Evolutionary conservation across 1,284 basidiomycete genomes (phyloP).

Genomic region (Naganishia sp.): DNA sequence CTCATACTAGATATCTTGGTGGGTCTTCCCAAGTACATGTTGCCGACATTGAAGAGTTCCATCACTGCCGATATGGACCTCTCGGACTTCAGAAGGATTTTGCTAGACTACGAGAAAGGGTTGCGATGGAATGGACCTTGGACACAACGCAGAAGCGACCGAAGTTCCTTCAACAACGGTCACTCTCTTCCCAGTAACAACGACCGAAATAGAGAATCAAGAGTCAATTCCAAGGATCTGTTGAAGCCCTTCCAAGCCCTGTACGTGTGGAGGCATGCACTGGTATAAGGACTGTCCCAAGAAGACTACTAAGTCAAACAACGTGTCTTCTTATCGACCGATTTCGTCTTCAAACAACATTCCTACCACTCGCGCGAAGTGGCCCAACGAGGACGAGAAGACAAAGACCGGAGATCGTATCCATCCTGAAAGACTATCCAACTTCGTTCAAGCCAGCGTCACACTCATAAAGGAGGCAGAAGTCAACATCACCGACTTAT

Average conservation of each 20-base stretch:
- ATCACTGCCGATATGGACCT: slow-evolving; percentile 14
- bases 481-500: not conserved
- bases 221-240: not conserved
- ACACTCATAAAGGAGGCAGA: not conserved
- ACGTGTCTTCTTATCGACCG: not conserved
- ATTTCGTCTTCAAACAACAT: not conserved
- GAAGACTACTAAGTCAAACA: slow-evolving; percentile 4
- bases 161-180: not conserved
- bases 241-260: not conserved
- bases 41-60: slow-evolving; percentile 3
- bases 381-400: not conserved
- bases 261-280: slow-evolving; percentile 10
- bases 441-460: not conserved
- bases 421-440: not conserved
- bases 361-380: not conserved
- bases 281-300: slow-evolving; percentile 13
- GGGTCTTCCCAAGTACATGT: not conserved
- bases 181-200: too few species aligned
- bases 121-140: slow-evolving; percentile 7
- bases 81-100: slow-evolving; percentile 3
- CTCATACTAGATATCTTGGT: not conserved
- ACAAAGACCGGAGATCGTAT: too few species aligned
- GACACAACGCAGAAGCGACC: not conserved
- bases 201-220: too few species aligned
- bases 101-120: slow-evolving; percentile 13